A percentile compares a stretch with the other conserved stretches of the same genome.
Conservation (phyloP, 1,284 basidiomycete genomes). For the Rhodotorula sp. region DNA sequence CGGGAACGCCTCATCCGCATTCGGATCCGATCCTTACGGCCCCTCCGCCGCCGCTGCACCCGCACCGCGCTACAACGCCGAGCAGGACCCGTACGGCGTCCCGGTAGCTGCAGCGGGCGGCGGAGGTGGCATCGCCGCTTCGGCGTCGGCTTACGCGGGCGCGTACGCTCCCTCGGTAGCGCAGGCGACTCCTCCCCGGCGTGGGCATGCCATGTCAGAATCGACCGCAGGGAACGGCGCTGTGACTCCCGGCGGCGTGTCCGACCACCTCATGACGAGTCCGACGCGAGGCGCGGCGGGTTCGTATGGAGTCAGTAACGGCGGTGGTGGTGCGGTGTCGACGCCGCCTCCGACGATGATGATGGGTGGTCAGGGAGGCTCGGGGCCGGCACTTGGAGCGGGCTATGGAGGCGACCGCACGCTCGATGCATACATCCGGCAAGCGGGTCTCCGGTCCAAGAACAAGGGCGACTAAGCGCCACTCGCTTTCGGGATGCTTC, state of each 20-base stretch:
- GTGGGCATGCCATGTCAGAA: conserved; percentile 7
- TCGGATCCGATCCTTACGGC: not conserved
- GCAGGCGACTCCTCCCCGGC: conserved; percentile 11
- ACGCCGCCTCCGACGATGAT: not conserved
- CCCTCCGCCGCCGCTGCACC: not conserved
- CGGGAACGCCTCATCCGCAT: not conserved
- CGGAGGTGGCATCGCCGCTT: not conserved
- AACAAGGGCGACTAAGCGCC: conserved; percentile 19
- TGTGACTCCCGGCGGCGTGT: not conserved
- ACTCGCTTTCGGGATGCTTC: not conserved
- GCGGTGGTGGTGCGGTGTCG: not conserved
- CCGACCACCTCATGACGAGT: not conserved
- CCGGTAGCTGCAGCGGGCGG: not conserved
- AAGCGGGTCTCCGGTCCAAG: conserved; percentile 16
- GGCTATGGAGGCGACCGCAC: conserved; percentile 11
- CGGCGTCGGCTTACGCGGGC: conserved; percentile 7
- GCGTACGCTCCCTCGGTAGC: not conserved
- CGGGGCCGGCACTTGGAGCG: not conserved
- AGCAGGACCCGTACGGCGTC: conserved; percentile 6
- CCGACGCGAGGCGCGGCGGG: not conserved
- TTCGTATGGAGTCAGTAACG: not conserved
- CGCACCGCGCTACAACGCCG: conserved; percentile 2
- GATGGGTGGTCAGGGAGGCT: not conserved
- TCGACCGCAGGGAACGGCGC: not conserved
- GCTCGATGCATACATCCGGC: conserved; percentile 12